Evolutionary conservation across 805 yeast genomes (phyloP).

Genomic region (Saccharomycopsis amapae): DNA sequence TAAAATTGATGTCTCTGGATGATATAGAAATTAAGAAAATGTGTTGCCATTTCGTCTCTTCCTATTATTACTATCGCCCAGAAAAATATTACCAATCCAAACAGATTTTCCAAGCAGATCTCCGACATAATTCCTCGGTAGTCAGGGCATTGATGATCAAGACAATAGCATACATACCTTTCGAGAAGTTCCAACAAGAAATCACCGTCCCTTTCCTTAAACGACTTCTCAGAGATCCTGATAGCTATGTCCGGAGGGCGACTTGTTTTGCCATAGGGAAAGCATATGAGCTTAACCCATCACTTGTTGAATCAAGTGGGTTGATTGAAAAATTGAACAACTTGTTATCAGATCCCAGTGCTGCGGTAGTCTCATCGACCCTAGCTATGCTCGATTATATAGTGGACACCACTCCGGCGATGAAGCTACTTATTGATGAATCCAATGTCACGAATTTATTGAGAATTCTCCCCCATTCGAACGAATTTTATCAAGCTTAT

Average conservation of each 20-base stretch:
- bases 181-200: slow-evolving; percentile 38
- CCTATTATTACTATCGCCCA: slow-evolving; percentile 54
- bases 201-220: slow-evolving; percentile 30
- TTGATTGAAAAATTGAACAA: slow-evolving; percentile 45
- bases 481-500: slow-evolving; percentile 71
- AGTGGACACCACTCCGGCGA: slow-evolving; percentile 43
- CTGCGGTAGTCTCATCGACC: slow-evolving; percentile 65
- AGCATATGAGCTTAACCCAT: slow-evolving; percentile 49
- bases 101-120: not conserved
- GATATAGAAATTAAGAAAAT: slow-evolving; percentile 67
- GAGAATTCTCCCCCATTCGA: slow-evolving; percentile 20
- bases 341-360: slow-evolving; percentile 44
- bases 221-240: slow-evolving; percentile 35
- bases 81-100: slow-evolving; percentile 38
- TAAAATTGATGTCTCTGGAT: slow-evolving; percentile 44
- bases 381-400: slow-evolving; percentile 60
- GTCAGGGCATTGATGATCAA: slow-evolving; percentile 56
- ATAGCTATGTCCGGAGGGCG: slow-evolving; percentile 56
- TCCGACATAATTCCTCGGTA: slow-evolving; percentile 25
- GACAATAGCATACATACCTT: slow-evolving; percentile 54
- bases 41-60: slow-evolving; percentile 58
- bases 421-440: slow-evolving; percentile 33
- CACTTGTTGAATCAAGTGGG: slow-evolving; percentile 35
- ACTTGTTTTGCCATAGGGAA: slow-evolving; percentile 68
- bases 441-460: not conserved